phyloP scores from a whole-genome alignment of 345 rosid genomes.

The Punica granatum region DNA sequence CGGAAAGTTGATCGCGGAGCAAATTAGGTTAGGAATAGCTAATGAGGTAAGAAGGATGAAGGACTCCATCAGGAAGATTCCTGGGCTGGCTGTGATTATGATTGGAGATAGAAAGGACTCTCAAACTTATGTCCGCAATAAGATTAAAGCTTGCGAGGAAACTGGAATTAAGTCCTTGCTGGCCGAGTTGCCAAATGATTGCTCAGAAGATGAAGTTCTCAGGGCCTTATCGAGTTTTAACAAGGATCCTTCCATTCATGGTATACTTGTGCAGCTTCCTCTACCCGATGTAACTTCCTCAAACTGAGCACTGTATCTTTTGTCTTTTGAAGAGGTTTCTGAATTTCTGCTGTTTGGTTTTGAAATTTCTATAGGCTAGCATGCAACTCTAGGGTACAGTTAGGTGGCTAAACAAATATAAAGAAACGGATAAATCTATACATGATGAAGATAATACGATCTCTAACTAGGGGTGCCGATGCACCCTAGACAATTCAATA shows the following conservation, averaged over 20 bases:
- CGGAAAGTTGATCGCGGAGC: constrained; percentile 75
- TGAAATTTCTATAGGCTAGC: neutral
- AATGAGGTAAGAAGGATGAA: constrained; percentile 69
- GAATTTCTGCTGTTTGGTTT: neutral
- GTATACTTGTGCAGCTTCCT: constrained; percentile 94
- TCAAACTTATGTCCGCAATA: constrained; percentile 68
- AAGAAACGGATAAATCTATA: neutral
- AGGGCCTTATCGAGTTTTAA: constrained; percentile 40
- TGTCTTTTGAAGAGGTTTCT: neutral
- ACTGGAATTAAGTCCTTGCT: constrained; percentile 72
- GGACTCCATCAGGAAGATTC: constrained; percentile 52
- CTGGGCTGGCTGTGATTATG: constrained; percentile 83
- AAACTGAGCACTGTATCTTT: constrained; percentile 9
- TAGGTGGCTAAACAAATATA: neutral
- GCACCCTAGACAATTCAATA: neutral
- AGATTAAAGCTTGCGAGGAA: constrained; percentile 78
- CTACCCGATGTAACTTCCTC: constrained; percentile 64
- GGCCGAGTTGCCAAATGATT: constrained; percentile 45
- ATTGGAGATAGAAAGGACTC: constrained; percentile 83
- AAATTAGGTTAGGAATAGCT: constrained; percentile 50
- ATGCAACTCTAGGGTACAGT: neutral
- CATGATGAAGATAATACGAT: neutral
- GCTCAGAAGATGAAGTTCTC: constrained; percentile 48
- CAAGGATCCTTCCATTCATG: constrained; percentile 64
- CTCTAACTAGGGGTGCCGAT: neutral